These are phyloP conservation scores for Wickerhamiella galacta DNA, from an alignment of 805 yeast species.

Conservation along the genomic window DNA sequence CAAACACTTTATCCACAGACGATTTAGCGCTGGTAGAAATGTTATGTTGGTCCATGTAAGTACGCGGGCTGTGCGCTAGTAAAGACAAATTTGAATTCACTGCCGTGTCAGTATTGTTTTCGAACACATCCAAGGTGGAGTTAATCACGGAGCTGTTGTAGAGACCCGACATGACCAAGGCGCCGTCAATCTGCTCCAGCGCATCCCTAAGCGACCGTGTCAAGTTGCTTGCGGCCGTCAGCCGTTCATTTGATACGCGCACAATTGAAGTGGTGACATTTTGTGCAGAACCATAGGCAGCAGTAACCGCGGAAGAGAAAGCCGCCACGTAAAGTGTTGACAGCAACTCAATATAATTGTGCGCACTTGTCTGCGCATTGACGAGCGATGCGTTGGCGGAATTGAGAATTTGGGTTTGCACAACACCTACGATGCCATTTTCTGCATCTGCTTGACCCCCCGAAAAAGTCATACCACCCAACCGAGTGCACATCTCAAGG, in stretches of 20 bases:
- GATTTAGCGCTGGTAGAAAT: no score
- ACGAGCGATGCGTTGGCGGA: slow-evolving; percentile 7
- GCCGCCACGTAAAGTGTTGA: slow-evolving; percentile 6
- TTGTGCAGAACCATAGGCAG: slow-evolving; percentile 5
- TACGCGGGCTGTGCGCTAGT: no score
- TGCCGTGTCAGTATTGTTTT: no score
- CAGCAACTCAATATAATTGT: slow-evolving; percentile 2
- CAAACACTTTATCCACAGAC: no score
- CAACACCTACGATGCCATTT: no score
- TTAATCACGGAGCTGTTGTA: neutral
- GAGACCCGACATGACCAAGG: neutral
- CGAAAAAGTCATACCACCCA: no score
- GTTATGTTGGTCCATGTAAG: no score
- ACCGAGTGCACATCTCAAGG: no score
- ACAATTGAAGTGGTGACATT: slow-evolving; percentile 7
- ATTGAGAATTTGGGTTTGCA: no score
- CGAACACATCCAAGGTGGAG: neutral
- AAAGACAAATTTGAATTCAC: no score
- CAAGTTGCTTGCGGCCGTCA: slow-evolving; percentile 4
- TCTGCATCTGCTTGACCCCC: neutral
- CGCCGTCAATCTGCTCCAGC: neutral
- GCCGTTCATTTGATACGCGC: slow-evolving; percentile 2
- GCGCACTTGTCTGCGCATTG: slow-evolving; percentile 4
- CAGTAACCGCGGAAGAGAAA: neutral
- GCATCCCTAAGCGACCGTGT: slow-evolving; percentile 1